A percentile compares a stretch with the other conserved stretches of the same genome.
Conservation (phyloP, 352 stramenopile genomes). For the Phytophthora vignae region DNA sequence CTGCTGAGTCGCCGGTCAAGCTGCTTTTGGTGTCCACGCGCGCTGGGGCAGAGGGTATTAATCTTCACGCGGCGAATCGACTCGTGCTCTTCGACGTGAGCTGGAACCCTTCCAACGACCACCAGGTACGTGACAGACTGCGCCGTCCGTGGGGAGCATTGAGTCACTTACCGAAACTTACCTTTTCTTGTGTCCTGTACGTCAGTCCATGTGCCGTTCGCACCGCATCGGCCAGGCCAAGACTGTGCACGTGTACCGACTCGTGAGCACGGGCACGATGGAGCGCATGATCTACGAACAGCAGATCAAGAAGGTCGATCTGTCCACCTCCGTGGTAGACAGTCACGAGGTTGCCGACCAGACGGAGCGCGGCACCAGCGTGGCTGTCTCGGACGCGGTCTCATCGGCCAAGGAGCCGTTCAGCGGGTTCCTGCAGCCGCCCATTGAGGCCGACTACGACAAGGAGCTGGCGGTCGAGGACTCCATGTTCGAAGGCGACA, state of each 20-base stretch:
- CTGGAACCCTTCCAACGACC: constrained; percentile 93
- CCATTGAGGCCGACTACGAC: constrained; percentile 39
- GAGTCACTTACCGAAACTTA: not conserved
- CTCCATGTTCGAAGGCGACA: constrained; percentile 52
- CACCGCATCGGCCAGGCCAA: constrained; percentile 92
- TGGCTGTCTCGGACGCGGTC: not conserved
- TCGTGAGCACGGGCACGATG: constrained; percentile 93
- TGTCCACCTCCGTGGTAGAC: constrained; percentile 83
- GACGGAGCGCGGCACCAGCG: constrained; percentile 5
- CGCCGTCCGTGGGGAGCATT: not conserved
- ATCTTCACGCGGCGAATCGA: constrained; percentile 89
- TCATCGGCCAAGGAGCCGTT: constrained; percentile 31
- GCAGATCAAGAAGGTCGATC: constrained; percentile 88
- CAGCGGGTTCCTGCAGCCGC: constrained; percentile 71
- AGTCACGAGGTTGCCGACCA: constrained; percentile 34
- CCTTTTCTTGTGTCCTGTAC: constrained; percentile 9
- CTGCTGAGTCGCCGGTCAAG: constrained; percentile 60
- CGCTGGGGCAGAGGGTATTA: constrained; percentile 89
- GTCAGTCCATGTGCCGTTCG: constrained; percentile 92
- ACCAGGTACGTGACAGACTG: constrained; percentile 62
- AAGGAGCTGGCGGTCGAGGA: constrained; percentile 44
- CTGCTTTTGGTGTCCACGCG: constrained; percentile 83
- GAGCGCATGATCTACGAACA: constrained; percentile 94
- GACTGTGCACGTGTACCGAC: constrained; percentile 92
- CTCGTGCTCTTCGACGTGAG: constrained; percentile 93